Evolutionary conservation across 345 rosid species (phyloP).

Genomic region (Mallotus nudiflorus): DNA sequence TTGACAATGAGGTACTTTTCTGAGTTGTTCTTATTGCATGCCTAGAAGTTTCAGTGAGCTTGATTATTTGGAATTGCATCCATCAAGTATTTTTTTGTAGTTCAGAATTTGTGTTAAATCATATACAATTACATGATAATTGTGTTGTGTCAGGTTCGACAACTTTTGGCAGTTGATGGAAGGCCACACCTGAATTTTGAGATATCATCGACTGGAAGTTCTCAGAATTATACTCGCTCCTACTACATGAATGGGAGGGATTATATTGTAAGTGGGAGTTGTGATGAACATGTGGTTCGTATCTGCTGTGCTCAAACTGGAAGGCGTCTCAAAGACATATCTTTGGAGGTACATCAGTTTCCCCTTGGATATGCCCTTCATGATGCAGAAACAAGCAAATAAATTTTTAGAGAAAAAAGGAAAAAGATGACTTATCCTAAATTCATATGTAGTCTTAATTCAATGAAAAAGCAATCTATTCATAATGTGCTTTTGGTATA

Average conservation of each 20-base stretch:
- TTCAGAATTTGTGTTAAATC: not conserved
- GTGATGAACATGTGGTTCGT: constrained; percentile 85
- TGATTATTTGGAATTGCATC: not conserved
- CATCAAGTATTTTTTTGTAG: not conserved
- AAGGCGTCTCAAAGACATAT: constrained; percentile 87
- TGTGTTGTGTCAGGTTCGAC: constrained; percentile 64
- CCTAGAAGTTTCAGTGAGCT: not conserved
- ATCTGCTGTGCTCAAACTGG: constrained; percentile 98
- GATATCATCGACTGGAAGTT: constrained; percentile 69
- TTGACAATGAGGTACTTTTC: constrained; percentile 84
- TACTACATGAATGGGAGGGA: constrained; percentile 95
- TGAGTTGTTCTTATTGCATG: constrained; percentile 7
- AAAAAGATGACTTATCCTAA: too few species aligned
- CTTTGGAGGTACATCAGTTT: constrained; percentile 67
- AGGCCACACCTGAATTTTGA: constrained; percentile 72
- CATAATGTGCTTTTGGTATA: too few species aligned
- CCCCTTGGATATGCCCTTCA: not conserved
- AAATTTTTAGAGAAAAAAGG: too few species aligned
- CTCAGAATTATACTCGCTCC: constrained; percentile 89
- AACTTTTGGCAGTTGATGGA: constrained; percentile 89
- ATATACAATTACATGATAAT: not conserved
- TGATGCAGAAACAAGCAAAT: too few species aligned
- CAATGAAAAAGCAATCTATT: too few species aligned
- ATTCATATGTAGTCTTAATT: too few species aligned
- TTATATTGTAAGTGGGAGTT: constrained; percentile 87